Percentiles rank a stretch among this genome's conserved stretches.
Evolutionary conservation across 768 basidiomycete species (phyloP).

Genomic region (Podaxis sp.): DNA sequence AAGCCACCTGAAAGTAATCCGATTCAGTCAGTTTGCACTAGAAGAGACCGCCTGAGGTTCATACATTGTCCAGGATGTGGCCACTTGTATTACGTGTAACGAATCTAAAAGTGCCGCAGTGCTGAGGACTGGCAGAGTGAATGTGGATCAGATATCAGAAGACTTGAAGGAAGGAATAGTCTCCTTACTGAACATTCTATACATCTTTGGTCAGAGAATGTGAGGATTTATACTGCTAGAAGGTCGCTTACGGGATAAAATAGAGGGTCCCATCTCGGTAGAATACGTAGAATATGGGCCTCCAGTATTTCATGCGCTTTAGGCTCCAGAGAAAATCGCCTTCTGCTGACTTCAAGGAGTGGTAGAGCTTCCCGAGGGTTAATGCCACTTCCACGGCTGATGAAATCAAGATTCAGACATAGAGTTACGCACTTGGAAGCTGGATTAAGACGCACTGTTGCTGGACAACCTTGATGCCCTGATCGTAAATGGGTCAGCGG

Average conservation of each 20-base stretch:
- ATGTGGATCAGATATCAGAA: not conserved
- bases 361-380: slow-evolving; percentile 8
- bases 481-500: not conserved
- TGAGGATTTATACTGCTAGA: not conserved
- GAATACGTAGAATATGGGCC: slow-evolving; percentile 8
- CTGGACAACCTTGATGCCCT: slow-evolving; percentile 5
- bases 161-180: too few relatives aligned
- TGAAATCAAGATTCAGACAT: too few relatives aligned
- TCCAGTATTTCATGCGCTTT: slow-evolving; percentile 3
- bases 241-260: slow-evolving; percentile 1
- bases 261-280: slow-evolving; percentile 11
- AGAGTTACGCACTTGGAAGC: not conserved
- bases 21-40: not conserved
- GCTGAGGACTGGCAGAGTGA: not conserved
- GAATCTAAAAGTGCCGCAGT: not conserved
- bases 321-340: not conserved
- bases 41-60: not conserved
- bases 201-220: not conserved
- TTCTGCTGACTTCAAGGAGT: not conserved
- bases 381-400: slow-evolving; percentile 4
- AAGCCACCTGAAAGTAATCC: not conserved
- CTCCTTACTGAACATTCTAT: slow-evolving; percentile 3
- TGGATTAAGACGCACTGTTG: not conserved
- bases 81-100: not conserved
- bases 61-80: slow-evolving; percentile 5